Evolutionary conservation across 306 rosid species (phyloP).

Genomic region (Gillenia trifoliata): DNA sequence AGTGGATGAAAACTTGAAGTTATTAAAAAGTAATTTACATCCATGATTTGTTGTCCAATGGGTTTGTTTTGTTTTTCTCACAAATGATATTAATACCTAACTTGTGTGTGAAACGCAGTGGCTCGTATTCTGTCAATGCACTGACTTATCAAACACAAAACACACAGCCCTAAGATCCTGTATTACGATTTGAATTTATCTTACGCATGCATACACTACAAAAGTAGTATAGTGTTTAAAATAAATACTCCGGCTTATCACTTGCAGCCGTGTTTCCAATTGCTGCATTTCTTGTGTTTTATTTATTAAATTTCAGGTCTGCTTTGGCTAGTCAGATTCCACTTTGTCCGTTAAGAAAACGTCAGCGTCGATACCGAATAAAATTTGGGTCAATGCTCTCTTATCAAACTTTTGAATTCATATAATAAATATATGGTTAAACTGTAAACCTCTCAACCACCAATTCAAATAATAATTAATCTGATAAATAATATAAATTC

Average conservation of each 20-base stretch:
- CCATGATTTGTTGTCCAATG: not conserved
- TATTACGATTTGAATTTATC: constrained; percentile 32
- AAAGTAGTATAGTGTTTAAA: not conserved
- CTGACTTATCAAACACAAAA: constrained; percentile 54
- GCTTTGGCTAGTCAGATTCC: constrained; percentile 67
- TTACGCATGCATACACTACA: constrained; percentile 44
- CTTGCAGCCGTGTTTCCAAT: constrained; percentile 26
- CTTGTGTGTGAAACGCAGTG: constrained; percentile 56
- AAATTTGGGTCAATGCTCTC: too few relatives aligned
- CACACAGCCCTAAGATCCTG: constrained; percentile 9
- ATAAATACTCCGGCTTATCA: constrained; percentile 10
- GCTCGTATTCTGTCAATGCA: constrained; percentile 62
- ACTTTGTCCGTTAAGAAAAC: constrained; percentile 27
- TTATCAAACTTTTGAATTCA: not conserved
- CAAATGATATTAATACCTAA: constrained; percentile 7
- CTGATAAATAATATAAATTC: too few relatives aligned
- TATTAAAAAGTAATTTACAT: not conserved
- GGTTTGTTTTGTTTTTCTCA: not conserved
- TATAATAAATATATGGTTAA: not conserved
- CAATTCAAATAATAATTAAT: too few relatives aligned
- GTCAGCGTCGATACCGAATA: constrained; percentile 38
- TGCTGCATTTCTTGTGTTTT: not conserved
- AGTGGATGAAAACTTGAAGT: not conserved
- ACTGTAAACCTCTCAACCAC: not conserved
- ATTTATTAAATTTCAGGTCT: constrained; percentile 13